phyloP scores from a whole-genome alignment of 768 basidiomycete species.

The Suillus discolor region DNA sequence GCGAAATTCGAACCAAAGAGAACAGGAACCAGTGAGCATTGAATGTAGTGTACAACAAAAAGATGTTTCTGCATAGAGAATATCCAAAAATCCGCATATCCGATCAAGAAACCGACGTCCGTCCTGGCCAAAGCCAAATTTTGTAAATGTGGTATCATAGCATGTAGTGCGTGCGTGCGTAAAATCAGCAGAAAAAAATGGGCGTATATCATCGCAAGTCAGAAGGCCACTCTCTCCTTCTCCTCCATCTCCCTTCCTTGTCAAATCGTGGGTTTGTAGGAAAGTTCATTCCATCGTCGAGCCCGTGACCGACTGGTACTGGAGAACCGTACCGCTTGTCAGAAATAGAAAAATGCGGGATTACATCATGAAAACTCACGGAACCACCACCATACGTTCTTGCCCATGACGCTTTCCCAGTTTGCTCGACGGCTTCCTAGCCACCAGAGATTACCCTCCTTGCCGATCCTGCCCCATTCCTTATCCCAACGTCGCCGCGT shows the following conservation, averaged over 20 bases:
- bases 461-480: constrained; percentile 78
- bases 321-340: constrained; percentile 7
- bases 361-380: constrained; percentile 50
- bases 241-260: constrained; percentile 62
- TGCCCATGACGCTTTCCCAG: constrained; percentile 88
- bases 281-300: constrained; percentile 63
- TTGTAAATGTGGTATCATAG: not conserved
- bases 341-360: constrained; percentile 11
- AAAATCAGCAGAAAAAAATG: constrained; percentile 6
- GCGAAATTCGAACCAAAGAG: not conserved
- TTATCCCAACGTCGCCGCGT: constrained; percentile 60
- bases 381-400: constrained; percentile 68
- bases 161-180: not conserved
- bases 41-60: not conserved
- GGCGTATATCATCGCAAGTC: constrained; percentile 51
- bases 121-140: not conserved
- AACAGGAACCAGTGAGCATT: not conserved
- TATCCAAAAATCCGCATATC: not conserved
- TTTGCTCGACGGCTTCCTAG: constrained; percentile 58
- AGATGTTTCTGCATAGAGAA: not conserved
- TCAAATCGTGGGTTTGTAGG: constrained; percentile 77
- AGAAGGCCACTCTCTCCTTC: constrained; percentile 70
- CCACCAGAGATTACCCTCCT: constrained; percentile 90
- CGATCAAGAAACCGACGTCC: not conserved
- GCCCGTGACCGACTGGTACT: constrained; percentile 55